Evolutionary conservation across 345 rosid genomes (phyloP).

Genomic region (Gossypium rotundifolium): DNA sequence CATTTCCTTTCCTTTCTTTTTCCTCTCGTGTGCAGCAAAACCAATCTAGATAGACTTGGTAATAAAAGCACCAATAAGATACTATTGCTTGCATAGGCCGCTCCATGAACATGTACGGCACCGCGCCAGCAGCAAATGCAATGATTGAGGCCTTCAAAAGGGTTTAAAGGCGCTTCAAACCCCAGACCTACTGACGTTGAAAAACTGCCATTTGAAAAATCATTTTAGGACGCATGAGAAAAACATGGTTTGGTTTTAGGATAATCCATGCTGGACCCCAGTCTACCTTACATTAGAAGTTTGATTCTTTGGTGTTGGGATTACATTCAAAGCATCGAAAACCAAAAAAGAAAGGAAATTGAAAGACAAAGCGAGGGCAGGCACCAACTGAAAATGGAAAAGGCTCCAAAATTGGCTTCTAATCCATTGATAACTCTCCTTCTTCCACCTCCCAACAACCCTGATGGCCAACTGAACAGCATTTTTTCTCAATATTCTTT

Average conservation of each 20-base stretch:
- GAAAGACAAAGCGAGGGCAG: conserved; percentile 23
- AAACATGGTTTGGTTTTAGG: not conserved
- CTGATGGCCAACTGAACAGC: conserved; percentile 16
- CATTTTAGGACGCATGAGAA: not conserved
- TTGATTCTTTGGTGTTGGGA: not conserved
- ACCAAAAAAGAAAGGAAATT: not conserved
- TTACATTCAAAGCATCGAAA: not conserved
- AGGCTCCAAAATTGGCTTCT: no score
- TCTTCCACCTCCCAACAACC: conserved; percentile 3
- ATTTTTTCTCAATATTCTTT: conserved; percentile 5
- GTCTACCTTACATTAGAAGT: not conserved
- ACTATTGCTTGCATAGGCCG: conserved; percentile 24
- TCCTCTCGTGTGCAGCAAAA: not conserved
- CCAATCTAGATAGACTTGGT: not conserved
- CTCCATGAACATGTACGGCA: conserved; percentile 22
- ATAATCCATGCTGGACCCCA: not conserved
- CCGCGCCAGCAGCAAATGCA: conserved; percentile 8
- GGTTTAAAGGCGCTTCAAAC: conserved; percentile 1
- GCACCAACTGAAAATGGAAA: conserved; percentile 27
- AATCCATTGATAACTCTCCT: no score
- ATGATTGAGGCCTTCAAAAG: conserved; percentile 22
- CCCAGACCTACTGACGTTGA: conserved; percentile 22
- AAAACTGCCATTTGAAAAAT: conserved; percentile 19
- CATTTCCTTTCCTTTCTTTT: not conserved
- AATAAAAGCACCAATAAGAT: not conserved